Conservation (phyloP, 495 filamentous ascomycete species). For the Penicillium nucicola region DNA sequence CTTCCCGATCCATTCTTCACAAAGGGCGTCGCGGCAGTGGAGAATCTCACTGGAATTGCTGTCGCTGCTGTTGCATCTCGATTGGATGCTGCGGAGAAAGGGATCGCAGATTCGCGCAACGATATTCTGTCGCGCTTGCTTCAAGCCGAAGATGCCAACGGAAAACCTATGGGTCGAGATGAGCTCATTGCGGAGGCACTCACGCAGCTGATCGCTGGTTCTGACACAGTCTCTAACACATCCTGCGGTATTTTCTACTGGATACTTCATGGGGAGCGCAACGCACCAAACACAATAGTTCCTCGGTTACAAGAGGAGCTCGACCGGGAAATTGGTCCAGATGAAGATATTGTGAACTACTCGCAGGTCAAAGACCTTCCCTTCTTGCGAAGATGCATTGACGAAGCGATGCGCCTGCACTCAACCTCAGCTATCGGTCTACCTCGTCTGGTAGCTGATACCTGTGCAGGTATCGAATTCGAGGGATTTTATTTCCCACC, state of each 20-base stretch:
- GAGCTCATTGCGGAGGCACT: slow-evolving; percentile 78
- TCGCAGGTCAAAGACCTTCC: slow-evolving; percentile 61
- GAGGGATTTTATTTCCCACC: slow-evolving; percentile 58
- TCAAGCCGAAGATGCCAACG: slow-evolving; percentile 73
- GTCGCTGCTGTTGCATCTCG: slow-evolving; percentile 68
- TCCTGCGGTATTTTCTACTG: slow-evolving; percentile 73
- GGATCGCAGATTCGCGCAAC: slow-evolving; percentile 40
- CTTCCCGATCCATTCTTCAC: slow-evolving; percentile 41
- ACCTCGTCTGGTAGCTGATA: slow-evolving; percentile 65
- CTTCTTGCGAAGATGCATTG: slow-evolving; percentile 69
- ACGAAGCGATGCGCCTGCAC: slow-evolving; percentile 77
- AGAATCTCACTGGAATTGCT: slow-evolving; percentile 50
- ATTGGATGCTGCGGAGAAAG: slow-evolving; percentile 51
- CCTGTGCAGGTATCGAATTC: slow-evolving; percentile 38
- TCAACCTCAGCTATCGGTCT: slow-evolving; percentile 76
- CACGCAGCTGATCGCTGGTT: slow-evolving; percentile 78
- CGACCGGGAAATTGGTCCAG: slow-evolving; percentile 54
- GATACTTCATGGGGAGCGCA: slow-evolving; percentile 44
- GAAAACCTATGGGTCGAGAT: slow-evolving; percentile 59
- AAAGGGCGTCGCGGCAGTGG: slow-evolving; percentile 32
- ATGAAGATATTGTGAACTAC: slow-evolving; percentile 54
- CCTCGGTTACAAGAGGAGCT: slow-evolving; percentile 64
- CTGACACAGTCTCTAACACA: slow-evolving; percentile 77
- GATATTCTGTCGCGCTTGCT: slow-evolving; percentile 74
- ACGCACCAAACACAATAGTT: slow-evolving; percentile 56